Evolutionary conservation across 192 early-diverging fungal genomes (phyloP), one percentile per base, ranked within the genome.

Genomic region (Dissophora globulifera): DNA sequence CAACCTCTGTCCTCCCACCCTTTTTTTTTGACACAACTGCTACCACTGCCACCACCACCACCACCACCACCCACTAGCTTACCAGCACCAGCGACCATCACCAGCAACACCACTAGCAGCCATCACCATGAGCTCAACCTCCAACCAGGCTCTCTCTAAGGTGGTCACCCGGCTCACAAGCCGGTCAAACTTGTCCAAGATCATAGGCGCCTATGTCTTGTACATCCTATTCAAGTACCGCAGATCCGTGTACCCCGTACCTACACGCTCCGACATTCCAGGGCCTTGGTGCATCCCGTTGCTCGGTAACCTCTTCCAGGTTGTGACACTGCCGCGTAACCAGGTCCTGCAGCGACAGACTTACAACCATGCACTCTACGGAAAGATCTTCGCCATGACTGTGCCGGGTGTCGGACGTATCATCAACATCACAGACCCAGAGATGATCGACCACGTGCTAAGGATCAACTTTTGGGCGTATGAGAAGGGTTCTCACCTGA

Each of bases 381-480:
- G 72, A 25, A 66, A 53, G 33, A 52, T 62, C 46, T 76, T 62
- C 38, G 35, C 57, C 7, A 56, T 76, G 50, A 66, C 51, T 11
- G 27, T 67, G 16, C 72, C 72, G 4, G 70, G 70, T 23, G 33
- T 75, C 2, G 70, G 70, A 10, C 23, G 62, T 0, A 33, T 75
- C 25, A 41, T 76, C 25, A 76, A 67, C 29, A 76, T 76, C 42
- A 11, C 48, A 3, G 64, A 61, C 7, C 63, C 72, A 5, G 63
- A 67, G 0, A 61, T 62, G 63, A 20, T 76, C 12, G 72, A 76
- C 52, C 72, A 76, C 50, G 53, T 76, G 10, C 58, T 76, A 6
- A 50, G 72, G 19, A 30, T 62, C 35, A 76, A 76, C 58, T 76
- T 76, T 27, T 76, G 72, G 72, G 72, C 72, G 1, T 76, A 76